A percentile compares a stretch with the other conserved stretches of the same genome.
These are phyloP conservation scores for Fusarium sp. DNA, from an alignment of 2,329 filamentous ascomycete genomes.

Conservation along the genomic window DNA sequence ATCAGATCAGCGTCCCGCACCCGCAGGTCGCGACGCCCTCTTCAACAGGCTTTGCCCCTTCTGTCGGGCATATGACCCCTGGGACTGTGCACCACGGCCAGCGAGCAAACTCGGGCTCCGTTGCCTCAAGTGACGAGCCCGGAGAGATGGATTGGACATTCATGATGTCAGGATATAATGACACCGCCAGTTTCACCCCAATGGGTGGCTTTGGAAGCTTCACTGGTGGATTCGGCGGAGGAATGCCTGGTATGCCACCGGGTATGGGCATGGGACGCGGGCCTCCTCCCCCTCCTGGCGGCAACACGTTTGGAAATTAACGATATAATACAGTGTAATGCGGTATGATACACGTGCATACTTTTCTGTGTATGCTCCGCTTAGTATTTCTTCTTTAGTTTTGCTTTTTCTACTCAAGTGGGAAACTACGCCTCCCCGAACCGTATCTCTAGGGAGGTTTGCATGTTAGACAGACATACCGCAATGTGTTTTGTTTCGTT, in stretches of 20 bases:
- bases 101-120: slow-evolving; percentile 33
- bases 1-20: slow-evolving; percentile 46
- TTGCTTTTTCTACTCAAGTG: neutral
- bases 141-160: slow-evolving; percentile 64
- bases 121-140: slow-evolving; percentile 47
- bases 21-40: slow-evolving; percentile 40
- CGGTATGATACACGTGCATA: slow-evolving; percentile 5
- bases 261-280: slow-evolving; percentile 37
- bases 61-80: slow-evolving; percentile 39
- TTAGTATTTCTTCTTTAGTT: neutral
- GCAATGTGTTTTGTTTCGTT: neutral
- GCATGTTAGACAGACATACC: neutral
- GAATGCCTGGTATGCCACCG: slow-evolving; percentile 41
- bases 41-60: slow-evolving; percentile 52
- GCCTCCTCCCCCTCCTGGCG: slow-evolving; percentile 36
- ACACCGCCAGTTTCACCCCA: slow-evolving; percentile 48
- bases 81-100: slow-evolving; percentile 17
- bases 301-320: slow-evolving; percentile 47
- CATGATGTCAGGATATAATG: slow-evolving; percentile 59
- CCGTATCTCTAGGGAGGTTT: neutral
- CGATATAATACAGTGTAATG: slow-evolving; percentile 12
- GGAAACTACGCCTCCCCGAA: neutral
- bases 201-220: slow-evolving; percentile 50
- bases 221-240: slow-evolving; percentile 43
- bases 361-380: neutral